These are phyloP conservation scores for Torulaspora franciscae DNA, from an alignment of 805 yeast species.

Conservation along the genomic window DNA sequence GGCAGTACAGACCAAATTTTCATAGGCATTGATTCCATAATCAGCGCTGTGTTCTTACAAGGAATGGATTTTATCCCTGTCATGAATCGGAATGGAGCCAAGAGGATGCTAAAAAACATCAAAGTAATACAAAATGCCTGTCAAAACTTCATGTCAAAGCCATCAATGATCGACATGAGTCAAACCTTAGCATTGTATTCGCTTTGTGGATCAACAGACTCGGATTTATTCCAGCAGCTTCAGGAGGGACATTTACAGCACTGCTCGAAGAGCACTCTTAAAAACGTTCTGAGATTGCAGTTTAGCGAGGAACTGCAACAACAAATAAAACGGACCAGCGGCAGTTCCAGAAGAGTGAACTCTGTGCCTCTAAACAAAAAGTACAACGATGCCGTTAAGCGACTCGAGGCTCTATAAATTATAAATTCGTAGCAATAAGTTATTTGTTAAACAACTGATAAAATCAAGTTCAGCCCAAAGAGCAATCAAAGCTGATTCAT, in stretches of 20 bases:
- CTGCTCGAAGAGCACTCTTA: constrained; percentile 22
- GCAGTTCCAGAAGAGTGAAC: constrained; percentile 14
- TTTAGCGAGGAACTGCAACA: constrained; percentile 31
- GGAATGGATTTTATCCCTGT: constrained; percentile 27
- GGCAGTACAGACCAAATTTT: constrained; percentile 22
- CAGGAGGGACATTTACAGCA: constrained; percentile 18
- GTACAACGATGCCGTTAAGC: constrained; percentile 27
- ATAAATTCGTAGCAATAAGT: too few species aligned
- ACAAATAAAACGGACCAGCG: constrained; percentile 20
- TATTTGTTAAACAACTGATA: too few species aligned
- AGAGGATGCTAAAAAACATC: constrained; percentile 31
- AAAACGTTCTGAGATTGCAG: constrained; percentile 29
- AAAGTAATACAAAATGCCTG: constrained; percentile 31
- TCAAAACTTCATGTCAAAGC: constrained; percentile 24
- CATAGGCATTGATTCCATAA: constrained; percentile 26
- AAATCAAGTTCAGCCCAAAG: too few species aligned
- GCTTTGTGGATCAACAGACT: constrained; percentile 25
- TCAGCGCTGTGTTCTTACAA: constrained; percentile 22
- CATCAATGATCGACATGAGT: constrained; percentile 24
- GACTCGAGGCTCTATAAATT: constrained; percentile 10
- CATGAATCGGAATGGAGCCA: constrained; percentile 31
- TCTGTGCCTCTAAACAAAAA: constrained; percentile 28
- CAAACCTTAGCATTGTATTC: constrained; percentile 23
- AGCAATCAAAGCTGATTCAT: too few species aligned
- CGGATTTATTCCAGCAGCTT: constrained; percentile 18